Evolutionary conservation across 2,329 filamentous ascomycete genomes (phyloP), one percentile per base, ranked within the genome.

Genomic region (Diaporthe sp.): DNA sequence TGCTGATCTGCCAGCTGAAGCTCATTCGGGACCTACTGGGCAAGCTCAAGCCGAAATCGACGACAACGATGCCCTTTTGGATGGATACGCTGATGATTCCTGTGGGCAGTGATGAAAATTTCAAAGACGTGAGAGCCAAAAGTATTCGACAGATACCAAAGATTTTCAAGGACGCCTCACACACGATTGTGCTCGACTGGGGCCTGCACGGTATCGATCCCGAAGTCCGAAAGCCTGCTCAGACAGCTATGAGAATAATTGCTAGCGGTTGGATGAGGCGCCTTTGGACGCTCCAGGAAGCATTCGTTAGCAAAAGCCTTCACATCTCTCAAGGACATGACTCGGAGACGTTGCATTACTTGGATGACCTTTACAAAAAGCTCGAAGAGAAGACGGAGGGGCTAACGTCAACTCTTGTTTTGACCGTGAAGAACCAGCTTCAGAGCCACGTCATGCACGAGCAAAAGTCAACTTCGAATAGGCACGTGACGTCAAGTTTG

Each of bases 211-310:
- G 28, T 34, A 58, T 22, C 55, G 31, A 58, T 15, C 28, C 55
- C 8, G 31, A 58, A 17, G 17, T 37, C 7, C 9, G 19, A 10
- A 58, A 37, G 4, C 55, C 55, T 58, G 55, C 55, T 10, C 55
- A 58, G 55, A 58, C 55, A 22, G 55, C 55, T 22, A 58, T 58
- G 55, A 58, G 55, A 58, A 58, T 58, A 17, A 58, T 58, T 58
- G 55, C 55, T 13, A 58, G 55, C 55, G 31, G 55, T 22, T 58
- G 55, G 55, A 58, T 58, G 55, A 58, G 55, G 7, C 55, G 55
- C 55, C 55, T 58, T 22, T 58, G 55, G 55, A 58, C 55, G 17
- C 55, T 58, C 4, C 55, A 58, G 6, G 55, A 58, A 22, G 55
- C 55, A 22, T 58, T 58, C 10, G 28, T 58, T 15, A 58, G 55